Base-by-base conservation (phyloP, 192 early-diverging fungal species). In the Coemansia sp. region DNA sequence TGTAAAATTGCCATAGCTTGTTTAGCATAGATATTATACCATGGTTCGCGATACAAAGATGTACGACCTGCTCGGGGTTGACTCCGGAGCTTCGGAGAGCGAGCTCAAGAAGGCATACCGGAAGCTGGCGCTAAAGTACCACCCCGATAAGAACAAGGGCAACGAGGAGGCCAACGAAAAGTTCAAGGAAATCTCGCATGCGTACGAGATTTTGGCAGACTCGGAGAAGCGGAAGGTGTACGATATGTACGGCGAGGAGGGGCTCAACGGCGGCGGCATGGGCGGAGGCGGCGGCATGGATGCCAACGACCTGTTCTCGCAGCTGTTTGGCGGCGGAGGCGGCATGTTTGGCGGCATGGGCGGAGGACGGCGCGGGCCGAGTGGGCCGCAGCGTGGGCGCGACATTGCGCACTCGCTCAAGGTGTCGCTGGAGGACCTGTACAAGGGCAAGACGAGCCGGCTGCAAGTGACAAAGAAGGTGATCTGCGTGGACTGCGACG, bases 151-250 rank as follows among this genome's bases (percentile, higher is more conserved):
- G 92, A 95, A 95, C 84, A 64, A 60, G 37, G n/a, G 49, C 37
- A 95, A 95, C 84, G 64, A 60, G 25, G n/a, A 63, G 17, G 90
- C 92, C 36, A 90, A 86, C 50, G 93, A 96, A 31, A 88, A 88
- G 73, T 99, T 99, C 86, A 96, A 98, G 84, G 95, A 97, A 59
- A 95, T 99, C 74, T 93, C 92, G 60, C 93, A 97, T 68, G 96
- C 98, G 3, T 99, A 96, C 77, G 96, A 98, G 73, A 84, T 99
- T 65, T 88, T 99, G 17, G 92, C 92, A 10, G 98, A 99, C 71
- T 8, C 76, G 53, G 82, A 97, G 47, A 96, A 96, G 81, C 84
- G 95, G 20, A 84, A 90, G 49, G 72, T 90, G 60, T 99, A 99
- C 75, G 95, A 99, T 75, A 83, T 82, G 55, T 95, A 86, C 61